These are phyloP conservation scores for Globisporangium nagaii DNA, from an alignment of 352 stramenopile genomes.

Conservation along the genomic window DNA sequence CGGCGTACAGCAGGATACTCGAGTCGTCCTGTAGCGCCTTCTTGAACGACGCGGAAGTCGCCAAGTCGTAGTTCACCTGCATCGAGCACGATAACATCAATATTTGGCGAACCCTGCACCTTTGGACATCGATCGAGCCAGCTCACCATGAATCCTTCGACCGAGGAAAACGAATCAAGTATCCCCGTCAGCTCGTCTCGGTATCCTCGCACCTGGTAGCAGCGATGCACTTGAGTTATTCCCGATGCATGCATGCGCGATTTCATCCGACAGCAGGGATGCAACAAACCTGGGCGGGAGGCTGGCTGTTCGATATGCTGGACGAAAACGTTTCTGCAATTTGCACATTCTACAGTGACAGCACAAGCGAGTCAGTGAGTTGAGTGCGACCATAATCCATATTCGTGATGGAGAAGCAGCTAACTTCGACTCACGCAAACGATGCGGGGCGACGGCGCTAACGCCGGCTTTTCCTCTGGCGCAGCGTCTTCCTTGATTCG, in stretches of 20 bases:
- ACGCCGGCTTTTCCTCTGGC: background rate
- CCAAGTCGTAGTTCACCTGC: slow-evolving; percentile 30
- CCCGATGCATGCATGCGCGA: too few relatives aligned
- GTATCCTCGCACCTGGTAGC: slow-evolving; percentile 19
- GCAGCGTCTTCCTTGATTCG: background rate
- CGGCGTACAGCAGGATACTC: slow-evolving; percentile 39
- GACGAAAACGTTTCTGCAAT: slow-evolving; percentile 27
- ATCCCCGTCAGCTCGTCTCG: slow-evolving; percentile 47
- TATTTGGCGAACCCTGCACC: background rate
- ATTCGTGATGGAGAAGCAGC: background rate
- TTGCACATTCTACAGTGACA: slow-evolving; percentile 19
- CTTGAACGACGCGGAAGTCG: slow-evolving; percentile 24
- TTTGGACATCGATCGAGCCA: background rate
- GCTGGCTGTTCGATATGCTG: background rate
- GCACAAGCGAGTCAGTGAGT: background rate
- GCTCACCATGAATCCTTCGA: slow-evolving; percentile 37
- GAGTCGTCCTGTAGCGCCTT: slow-evolving; percentile 21
- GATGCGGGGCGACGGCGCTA: background rate
- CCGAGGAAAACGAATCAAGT: slow-evolving; percentile 30
- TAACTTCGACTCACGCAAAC: slow-evolving; percentile 1
- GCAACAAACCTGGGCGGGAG: slow-evolving; percentile 3
- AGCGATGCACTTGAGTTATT: background rate
- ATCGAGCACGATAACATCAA: background rate
- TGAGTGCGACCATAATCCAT: background rate
- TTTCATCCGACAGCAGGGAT: too few relatives aligned